phyloP scores from a whole-genome alignment of 148 eudicot species.

The Oxyria digyna region DNA sequence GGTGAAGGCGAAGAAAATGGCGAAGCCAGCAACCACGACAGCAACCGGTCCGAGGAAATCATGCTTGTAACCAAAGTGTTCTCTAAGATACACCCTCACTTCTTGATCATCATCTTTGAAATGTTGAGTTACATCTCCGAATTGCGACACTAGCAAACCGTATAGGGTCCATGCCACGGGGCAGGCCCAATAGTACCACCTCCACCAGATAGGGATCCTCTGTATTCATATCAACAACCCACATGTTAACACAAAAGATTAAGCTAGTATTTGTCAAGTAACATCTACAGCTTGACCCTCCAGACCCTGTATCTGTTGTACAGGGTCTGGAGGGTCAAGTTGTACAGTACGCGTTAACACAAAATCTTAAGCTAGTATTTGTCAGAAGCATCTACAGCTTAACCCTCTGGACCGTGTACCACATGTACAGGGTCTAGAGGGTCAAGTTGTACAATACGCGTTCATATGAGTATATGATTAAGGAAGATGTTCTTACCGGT shows the following conservation, averaged over 20 bases:
- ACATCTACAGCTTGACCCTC: too few species aligned
- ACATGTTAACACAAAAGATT: too few species aligned
- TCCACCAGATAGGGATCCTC: conserved; percentile 41
- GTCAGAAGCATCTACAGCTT: too few species aligned
- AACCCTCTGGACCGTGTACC: too few species aligned
- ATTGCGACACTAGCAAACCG: conserved; percentile 57
- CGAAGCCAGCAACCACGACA: conserved; percentile 26
- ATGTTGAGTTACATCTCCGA: conserved; percentile 26
- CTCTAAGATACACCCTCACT: conserved; percentile 26
- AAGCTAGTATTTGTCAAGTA: too few species aligned
- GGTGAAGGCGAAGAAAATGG: conserved; percentile 32
- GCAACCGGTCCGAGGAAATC: conserved; percentile 46
- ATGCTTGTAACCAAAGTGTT: conserved; percentile 43
- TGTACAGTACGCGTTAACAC: too few species aligned
- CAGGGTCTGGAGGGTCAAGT: too few species aligned
- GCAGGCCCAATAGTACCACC: conserved; percentile 56
- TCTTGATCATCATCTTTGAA: conserved; percentile 3
- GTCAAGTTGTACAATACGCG: too few species aligned
- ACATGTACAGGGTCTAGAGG: too few species aligned
- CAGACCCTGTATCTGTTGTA: too few species aligned
- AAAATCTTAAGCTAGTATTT: too few species aligned
- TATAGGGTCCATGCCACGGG: conserved; percentile 64
- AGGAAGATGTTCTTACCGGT: conserved; percentile 16
- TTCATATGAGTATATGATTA: too few species aligned
- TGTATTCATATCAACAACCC: background rate